These are phyloP conservation scores for Backusella macrospora DNA, from an alignment of 192 early-diverging fungal genomes.

Conservation along the genomic window DNA sequence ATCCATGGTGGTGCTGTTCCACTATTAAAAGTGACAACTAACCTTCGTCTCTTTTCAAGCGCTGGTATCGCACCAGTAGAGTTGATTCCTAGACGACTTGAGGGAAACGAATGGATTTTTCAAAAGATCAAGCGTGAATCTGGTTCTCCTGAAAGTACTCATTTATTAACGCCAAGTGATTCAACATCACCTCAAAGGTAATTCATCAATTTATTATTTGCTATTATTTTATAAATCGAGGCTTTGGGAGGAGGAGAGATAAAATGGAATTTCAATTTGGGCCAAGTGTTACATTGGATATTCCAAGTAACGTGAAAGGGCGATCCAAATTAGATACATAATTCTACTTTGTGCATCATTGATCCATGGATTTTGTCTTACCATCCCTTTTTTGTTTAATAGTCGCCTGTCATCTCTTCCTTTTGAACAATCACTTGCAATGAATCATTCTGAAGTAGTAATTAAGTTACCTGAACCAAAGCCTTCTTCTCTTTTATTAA, in stretches of 20 bases:
- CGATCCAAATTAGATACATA: slow-evolving; percentile 12
- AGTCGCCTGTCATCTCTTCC: slow-evolving; percentile 17
- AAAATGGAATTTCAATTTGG: slow-evolving; percentile 9
- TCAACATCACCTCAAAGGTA: slow-evolving; percentile 15
- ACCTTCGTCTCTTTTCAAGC: not conserved
- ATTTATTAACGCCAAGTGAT: not conserved
- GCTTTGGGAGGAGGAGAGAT: not conserved
- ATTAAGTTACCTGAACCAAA: slow-evolving; percentile 20
- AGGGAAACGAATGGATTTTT: slow-evolving; percentile 12
- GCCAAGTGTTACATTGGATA: slow-evolving; percentile 17
- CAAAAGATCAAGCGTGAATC: slow-evolving; percentile 2
- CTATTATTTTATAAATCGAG: not conserved
- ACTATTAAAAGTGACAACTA: slow-evolving; percentile 26
- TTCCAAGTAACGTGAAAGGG: slow-evolving; percentile 6
- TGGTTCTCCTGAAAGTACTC: not conserved
- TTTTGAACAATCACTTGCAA: not conserved
- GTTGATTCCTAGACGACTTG: not conserved
- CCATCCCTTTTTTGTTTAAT: slow-evolving; percentile 18
- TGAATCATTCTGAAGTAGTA: not conserved
- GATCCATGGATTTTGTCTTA: slow-evolving; percentile 9
- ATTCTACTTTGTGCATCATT: slow-evolving; percentile 18
- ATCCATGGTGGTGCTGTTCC: slow-evolving; percentile 25
- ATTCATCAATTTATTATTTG: not conserved
- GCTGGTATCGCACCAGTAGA: not conserved
- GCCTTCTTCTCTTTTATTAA: slow-evolving; percentile 29